Conservation (phyloP, 306 rosid genomes). For the Sophora flavescens region DNA sequence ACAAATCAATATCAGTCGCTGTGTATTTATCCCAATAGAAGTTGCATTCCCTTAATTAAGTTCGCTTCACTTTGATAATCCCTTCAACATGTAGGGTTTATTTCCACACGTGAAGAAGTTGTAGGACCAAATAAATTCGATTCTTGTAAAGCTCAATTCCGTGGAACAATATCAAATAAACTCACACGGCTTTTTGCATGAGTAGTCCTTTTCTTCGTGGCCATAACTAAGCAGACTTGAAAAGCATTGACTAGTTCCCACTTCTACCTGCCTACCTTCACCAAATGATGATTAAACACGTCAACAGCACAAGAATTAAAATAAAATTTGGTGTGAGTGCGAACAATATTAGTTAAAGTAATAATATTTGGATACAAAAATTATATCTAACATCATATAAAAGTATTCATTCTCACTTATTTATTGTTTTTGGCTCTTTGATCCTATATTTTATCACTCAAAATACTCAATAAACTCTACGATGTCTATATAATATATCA, state of each 20-base stretch:
- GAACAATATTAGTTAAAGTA: too few species aligned
- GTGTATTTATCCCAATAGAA: not conserved
- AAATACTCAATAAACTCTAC: too few species aligned
- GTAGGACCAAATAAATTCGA: conserved; percentile 38
- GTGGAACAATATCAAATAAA: conserved; percentile 13
- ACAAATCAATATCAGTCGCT: too few species aligned
- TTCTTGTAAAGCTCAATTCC: conserved; percentile 5
- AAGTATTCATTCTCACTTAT: too few species aligned
- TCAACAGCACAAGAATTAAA: not conserved
- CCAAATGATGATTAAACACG: conserved; percentile 16
- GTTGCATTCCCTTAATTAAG: not conserved
- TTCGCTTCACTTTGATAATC: not conserved
- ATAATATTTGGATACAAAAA: too few species aligned
- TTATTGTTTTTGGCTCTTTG: too few species aligned
- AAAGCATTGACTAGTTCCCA: not conserved
- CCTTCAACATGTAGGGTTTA: not conserved
- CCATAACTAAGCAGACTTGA: not conserved
- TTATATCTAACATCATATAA: too few species aligned
- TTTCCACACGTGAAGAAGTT: conserved; percentile 32
- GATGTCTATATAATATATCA: too few species aligned
- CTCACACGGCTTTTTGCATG: conserved; percentile 2
- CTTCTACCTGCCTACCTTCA: not conserved
- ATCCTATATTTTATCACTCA: too few species aligned
- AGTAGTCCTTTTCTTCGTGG: not conserved
- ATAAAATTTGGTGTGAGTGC: not conserved